phyloP scores from a whole-genome alignment of 495 filamentous ascomycete species.

The Chaetomium tenue region DNA sequence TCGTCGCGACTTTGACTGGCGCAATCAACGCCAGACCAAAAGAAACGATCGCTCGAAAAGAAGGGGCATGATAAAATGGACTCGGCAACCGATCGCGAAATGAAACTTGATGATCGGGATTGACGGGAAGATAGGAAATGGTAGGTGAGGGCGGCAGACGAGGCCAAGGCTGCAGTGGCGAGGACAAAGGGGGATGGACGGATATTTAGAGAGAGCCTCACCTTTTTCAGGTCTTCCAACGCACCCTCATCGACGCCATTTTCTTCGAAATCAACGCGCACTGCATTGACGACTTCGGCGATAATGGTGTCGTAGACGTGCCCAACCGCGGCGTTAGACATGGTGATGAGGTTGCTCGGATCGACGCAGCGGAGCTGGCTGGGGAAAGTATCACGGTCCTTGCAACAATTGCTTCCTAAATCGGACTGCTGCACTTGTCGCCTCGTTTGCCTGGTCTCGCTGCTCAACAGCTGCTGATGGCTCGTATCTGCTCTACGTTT shows the following conservation, averaged over 20 bases:
- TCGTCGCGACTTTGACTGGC: slow-evolving; percentile 22
- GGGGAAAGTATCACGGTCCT: slow-evolving; percentile 5
- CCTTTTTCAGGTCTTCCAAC: slow-evolving; percentile 78
- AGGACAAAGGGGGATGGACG: slow-evolving; percentile 29
- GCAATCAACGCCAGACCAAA: slow-evolving; percentile 3
- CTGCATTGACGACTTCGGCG: slow-evolving; percentile 81
- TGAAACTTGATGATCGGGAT: not conserved
- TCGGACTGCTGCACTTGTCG: slow-evolving; percentile 1
- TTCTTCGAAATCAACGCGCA: slow-evolving; percentile 94
- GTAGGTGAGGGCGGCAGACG: not conserved
- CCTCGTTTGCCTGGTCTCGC: not conserved
- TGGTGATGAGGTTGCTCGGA: slow-evolving; percentile 36
- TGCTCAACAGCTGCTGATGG: not conserved
- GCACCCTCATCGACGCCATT: slow-evolving; percentile 84
- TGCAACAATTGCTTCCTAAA: slow-evolving; percentile 5
- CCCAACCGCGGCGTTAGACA: slow-evolving; percentile 62
- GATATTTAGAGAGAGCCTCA: slow-evolving; percentile 51
- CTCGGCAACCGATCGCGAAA: slow-evolving; percentile 2
- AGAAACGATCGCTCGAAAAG: not conserved
- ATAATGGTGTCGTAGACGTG: slow-evolving; percentile 86
- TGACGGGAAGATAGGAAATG: not conserved
- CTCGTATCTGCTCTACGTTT: slow-evolving; percentile 5
- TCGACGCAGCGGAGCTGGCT: slow-evolving; percentile 6
- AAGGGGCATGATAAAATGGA: not conserved
- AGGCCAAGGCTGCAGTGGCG: not conserved